These are phyloP conservation scores for Cryptococcus sp. DNA, from an alignment of 1,284 basidiomycete species.

Conservation along the genomic window DNA sequence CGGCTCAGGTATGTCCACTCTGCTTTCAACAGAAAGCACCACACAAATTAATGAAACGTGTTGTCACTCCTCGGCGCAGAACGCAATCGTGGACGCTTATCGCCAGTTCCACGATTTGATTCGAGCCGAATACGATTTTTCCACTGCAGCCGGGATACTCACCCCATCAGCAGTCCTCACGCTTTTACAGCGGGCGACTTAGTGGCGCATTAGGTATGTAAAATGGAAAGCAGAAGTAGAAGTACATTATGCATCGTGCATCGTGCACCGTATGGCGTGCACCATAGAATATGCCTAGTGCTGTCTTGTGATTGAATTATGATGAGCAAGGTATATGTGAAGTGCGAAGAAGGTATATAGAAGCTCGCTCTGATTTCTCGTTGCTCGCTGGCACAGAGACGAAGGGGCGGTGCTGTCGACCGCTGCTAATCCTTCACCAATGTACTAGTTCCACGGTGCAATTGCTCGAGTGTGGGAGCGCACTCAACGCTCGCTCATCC, in stretches of 20 bases:
- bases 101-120: constrained; percentile 63
- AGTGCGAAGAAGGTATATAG: too few relatives aligned
- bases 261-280: too few relatives aligned
- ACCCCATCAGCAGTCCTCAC: constrained; percentile 48
- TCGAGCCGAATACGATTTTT: constrained; percentile 55
- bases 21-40: too few relatives aligned
- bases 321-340: too few relatives aligned
- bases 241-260: neutral
- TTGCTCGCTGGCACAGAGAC: too few relatives aligned
- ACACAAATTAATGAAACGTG: too few relatives aligned
- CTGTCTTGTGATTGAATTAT: too few relatives aligned
- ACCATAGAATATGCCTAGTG: too few relatives aligned
- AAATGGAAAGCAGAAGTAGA: neutral
- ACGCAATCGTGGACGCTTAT: constrained; percentile 72
- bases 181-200: constrained; percentile 19
- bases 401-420: too few relatives aligned
- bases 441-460: neutral
- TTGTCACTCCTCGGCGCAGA: constrained; percentile 27
- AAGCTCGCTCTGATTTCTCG: too few relatives aligned
- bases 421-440: too few relatives aligned
- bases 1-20: constrained; percentile 59
- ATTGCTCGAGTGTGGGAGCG: neutral
- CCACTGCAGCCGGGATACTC: constrained; percentile 48
- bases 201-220: neutral
- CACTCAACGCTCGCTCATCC: constrained; percentile 5